Conservation (phyloP, 176 grass and related monocot species). For the Microstegium vimineum region DNA sequence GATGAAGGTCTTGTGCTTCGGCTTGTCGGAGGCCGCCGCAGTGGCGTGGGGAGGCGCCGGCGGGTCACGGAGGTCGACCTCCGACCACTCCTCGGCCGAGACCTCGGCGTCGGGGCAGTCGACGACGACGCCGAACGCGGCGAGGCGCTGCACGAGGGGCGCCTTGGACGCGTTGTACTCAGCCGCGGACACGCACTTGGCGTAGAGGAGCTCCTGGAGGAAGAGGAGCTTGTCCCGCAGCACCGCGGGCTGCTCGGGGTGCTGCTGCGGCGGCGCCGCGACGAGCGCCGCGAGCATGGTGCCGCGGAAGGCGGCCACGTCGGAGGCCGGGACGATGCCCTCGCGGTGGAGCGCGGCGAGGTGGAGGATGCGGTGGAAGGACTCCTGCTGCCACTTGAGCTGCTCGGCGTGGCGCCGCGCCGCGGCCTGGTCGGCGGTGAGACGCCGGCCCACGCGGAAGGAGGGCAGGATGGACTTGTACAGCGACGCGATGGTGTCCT, state of each 20-base stretch:
- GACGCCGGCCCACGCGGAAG: constrained; percentile 46
- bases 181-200: constrained; percentile 66
- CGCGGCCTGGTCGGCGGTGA: constrained; percentile 67
- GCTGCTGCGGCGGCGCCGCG: constrained; percentile 34
- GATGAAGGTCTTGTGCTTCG: constrained; percentile 66
- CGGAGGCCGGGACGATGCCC: constrained; percentile 73
- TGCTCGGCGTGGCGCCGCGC: constrained; percentile 59
- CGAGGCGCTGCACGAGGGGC: constrained; percentile 68
- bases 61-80: constrained; percentile 79
- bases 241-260: constrained; percentile 50
- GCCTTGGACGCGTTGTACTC: constrained; percentile 87
- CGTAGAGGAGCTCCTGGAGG: constrained; percentile 88
- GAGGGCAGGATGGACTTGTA: constrained; percentile 86
- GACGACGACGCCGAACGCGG: constrained; percentile 65
- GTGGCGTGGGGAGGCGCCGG: neutral
- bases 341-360: constrained; percentile 72
- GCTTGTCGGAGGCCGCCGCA: constrained; percentile 29
- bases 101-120: constrained; percentile 59
- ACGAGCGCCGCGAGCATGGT: constrained; percentile 59
- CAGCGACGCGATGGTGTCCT: constrained; percentile 86
- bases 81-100: constrained; percentile 75
- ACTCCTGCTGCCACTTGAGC: constrained; percentile 96
- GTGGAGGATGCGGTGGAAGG: constrained; percentile 95
- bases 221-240: constrained; percentile 89
- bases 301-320: constrained; percentile 68